Base-by-base conservation (phyloP, 306 rosid species). In the Lupinus albus region DNA sequence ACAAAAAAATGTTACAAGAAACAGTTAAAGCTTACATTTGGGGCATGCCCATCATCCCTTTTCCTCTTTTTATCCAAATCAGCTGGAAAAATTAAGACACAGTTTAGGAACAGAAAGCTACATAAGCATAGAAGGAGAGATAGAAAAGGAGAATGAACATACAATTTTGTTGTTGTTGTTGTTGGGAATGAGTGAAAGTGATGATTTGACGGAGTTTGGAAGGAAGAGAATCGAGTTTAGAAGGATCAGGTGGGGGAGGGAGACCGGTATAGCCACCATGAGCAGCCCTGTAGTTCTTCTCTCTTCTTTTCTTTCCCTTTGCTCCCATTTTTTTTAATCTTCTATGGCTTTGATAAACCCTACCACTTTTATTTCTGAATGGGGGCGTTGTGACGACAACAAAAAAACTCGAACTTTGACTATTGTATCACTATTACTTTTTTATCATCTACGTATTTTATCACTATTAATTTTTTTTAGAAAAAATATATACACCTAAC, bases 201-300 rank as follows among this genome's bases (percentile, higher is more conserved):
- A 89, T 81, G 71, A 93, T 73, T 68, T 77, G 48, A 50, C 97
- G 95, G 15, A 93, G 95, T 68, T 87, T 89, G 33, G 84, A 82
- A 12, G 97, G 97, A 18, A 93, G 42, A 69, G 85, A 82, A 6
- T 93, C 88, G 64, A 50, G 55, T 64, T 88, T 42, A 30, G 91
- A 84, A 46, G 61, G 14, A 35, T 78, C 68, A n/a, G 98, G 98
- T 1, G 98, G 93, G 0, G 96, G 98, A 30, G 98, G 98, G 6
- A 92, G 98, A 46, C 77, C 80, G 28, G 5, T 73, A 80, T 75
- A 75, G 50, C 86, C 86, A 16, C 98, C 98, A 50, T 92, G 96
- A 11, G 98, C 91, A 6, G 87, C 89, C 20, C 64, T 80, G 83
- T 89, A 92, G 72, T 92, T 92, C 66, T 88, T 86, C 83, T 88